A percentile compares a stretch with the other conserved stretches of the same genome.
These are phyloP conservation scores for Phoenix dactylifera DNA, from an alignment of 176 grass and related monocot genomes.

Conservation along the genomic window DNA sequence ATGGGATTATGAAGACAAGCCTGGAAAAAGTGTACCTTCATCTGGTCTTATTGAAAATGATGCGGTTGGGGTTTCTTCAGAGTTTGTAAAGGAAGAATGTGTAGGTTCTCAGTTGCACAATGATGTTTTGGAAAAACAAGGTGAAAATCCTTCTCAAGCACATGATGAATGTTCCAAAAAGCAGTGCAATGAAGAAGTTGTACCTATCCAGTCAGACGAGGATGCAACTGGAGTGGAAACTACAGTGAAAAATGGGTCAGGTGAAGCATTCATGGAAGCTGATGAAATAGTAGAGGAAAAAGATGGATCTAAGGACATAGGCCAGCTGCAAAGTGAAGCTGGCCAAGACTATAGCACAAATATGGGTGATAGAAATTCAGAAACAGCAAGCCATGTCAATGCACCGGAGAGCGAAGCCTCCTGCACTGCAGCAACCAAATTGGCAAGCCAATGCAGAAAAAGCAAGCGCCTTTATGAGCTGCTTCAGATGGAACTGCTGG, in stretches of 20 bases:
- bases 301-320: neutral
- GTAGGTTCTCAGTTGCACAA: constrained; percentile 4
- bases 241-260: constrained; percentile 2
- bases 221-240: neutral
- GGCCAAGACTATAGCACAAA: constrained; percentile 1
- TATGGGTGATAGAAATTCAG: constrained; percentile 17
- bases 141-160: constrained; percentile 18
- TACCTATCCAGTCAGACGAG: constrained; percentile 20
- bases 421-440: constrained; percentile 22
- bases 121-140: constrained; percentile 12
- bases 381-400: constrained; percentile 9
- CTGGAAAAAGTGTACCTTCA: constrained; percentile 21
- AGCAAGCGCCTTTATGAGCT: constrained; percentile 83
- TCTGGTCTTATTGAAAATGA: constrained; percentile 36
- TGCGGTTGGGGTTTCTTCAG: constrained; percentile 6
- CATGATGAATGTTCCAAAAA: constrained; percentile 13
- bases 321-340: constrained; percentile 22
- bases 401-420: neutral
- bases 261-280: constrained; percentile 8
- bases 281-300: constrained; percentile 51
- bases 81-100: constrained; percentile 5
- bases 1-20: constrained; percentile 70
- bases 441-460: constrained; percentile 38
- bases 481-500: constrained; percentile 65
- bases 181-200: constrained; percentile 18